phyloP scores from a whole-genome alignment of 305 asterid genomes.

The Striga hermonthica region DNA sequence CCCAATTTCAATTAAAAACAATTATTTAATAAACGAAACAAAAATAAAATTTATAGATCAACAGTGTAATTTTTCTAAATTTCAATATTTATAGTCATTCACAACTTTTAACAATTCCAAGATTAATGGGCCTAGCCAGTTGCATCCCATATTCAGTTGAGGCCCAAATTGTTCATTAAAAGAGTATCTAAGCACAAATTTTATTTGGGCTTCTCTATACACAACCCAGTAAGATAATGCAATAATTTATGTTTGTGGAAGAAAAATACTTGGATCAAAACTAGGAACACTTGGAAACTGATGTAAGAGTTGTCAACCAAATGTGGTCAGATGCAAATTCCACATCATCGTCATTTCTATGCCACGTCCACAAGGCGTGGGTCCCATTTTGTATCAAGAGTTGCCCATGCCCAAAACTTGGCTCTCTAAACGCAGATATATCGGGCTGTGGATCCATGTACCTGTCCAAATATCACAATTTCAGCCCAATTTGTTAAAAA shows the following conservation, averaged over 20 bases:
- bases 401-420: slow-evolving; percentile 87
- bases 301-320: slow-evolving; percentile 35
- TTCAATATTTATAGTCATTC: too few species aligned
- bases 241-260: slow-evolving; percentile 22
- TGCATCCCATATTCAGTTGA: not conserved
- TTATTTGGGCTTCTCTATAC: not conserved
- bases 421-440: slow-evolving; percentile 64
- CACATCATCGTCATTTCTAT: slow-evolving; percentile 55
- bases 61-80: too few species aligned
- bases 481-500: not conserved
- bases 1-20: too few species aligned
- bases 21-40: too few species aligned
- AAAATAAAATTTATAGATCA: too few species aligned
- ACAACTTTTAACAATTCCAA: not conserved
- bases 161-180: not conserved
- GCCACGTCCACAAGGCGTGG: slow-evolving; percentile 82
- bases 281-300: too few species aligned
- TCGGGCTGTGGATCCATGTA: slow-evolving; percentile 50
- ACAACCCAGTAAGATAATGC: not conserved
- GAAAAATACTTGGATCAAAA: too few species aligned
- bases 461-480: slow-evolving; percentile 29
- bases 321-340: slow-evolving; percentile 47
- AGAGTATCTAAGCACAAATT: not conserved
- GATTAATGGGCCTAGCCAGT: not conserved
- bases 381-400: slow-evolving; percentile 51